Percentiles rank a stretch among this genome's conserved stretches.
Evolutionary conservation across 2,329 filamentous ascomycete genomes (phyloP).

Genomic region (Pyricularia pennisetigena): DNA sequence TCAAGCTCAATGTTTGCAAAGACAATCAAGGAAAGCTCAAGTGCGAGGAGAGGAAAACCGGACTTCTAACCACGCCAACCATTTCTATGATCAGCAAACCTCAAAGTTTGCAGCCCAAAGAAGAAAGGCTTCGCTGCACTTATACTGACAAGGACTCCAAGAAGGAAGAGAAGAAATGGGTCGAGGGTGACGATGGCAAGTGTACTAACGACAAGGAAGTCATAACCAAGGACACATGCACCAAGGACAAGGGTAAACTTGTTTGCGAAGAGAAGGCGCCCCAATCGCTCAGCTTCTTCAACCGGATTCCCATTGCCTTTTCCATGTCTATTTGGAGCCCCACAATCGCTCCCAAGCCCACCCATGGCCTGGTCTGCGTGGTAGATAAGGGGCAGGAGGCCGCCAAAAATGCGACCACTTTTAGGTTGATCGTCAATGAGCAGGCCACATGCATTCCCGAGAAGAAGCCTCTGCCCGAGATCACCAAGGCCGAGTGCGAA

Average conservation of each 20-base stretch:
- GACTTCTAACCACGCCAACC: neutral
- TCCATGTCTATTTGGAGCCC: neutral
- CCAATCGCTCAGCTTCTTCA: neutral
- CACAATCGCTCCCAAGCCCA: neutral
- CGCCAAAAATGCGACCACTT: neutral
- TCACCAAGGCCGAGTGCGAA: neutral
- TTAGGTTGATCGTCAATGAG: neutral
- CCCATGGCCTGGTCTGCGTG: neutral
- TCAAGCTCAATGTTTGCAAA: neutral
- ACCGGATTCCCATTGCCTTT: neutral
- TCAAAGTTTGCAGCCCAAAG: neutral
- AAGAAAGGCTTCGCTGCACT: neutral
- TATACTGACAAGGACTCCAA: conserved; percentile 1
- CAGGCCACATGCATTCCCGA: neutral
- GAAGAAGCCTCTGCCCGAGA: neutral
- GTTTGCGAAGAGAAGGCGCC: neutral
- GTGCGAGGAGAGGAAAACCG: neutral
- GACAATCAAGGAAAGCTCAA: neutral
- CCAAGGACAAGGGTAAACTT: neutral
- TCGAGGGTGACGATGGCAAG: neutral
- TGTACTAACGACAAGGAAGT: neutral
- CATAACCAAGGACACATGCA: neutral
- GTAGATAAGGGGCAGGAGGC: neutral
- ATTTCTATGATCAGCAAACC: neutral
- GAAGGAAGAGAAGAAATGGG: neutral